Conservation (phyloP, 805 yeast species). For the Jamesozyma spencerorum region DNA sequence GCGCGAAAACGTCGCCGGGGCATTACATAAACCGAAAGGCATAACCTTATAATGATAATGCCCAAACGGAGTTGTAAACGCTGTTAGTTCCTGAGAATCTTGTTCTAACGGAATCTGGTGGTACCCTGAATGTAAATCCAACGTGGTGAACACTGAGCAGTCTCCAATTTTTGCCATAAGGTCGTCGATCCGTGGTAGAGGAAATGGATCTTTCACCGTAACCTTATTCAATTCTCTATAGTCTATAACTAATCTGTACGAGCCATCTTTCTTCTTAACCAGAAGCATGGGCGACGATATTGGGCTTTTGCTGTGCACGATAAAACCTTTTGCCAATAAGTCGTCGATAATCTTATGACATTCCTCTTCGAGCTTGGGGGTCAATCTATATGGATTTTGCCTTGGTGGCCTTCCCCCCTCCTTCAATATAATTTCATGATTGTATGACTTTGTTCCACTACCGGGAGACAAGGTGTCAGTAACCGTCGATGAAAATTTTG, state of each 20-base stretch:
- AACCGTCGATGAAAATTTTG: neutral
- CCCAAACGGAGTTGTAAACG: conserved; percentile 11
- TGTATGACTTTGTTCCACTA: too few relatives aligned
- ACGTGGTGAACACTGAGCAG: too few relatives aligned
- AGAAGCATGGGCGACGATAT: too few relatives aligned
- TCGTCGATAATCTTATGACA: neutral
- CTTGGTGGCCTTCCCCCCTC: too few relatives aligned
- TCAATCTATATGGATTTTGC: neutral
- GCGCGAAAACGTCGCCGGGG: conserved; percentile 14
- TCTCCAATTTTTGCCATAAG: too few relatives aligned
- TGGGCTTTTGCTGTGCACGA: neutral
- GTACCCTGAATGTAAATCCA: too few relatives aligned
- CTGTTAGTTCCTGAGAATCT: conserved; percentile 7
- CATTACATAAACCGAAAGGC: too few relatives aligned
- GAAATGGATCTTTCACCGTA: neutral
- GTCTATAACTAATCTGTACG: neutral
- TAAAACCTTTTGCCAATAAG: neutral
- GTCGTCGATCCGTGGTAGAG: too few relatives aligned
- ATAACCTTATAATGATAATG: conserved; percentile 13
- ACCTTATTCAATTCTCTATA: neutral
- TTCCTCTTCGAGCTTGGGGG: too few relatives aligned
- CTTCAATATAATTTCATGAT: too few relatives aligned
- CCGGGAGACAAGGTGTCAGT: neutral
- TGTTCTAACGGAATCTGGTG: too few relatives aligned
- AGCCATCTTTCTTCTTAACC: neutral